A percentile compares a stretch with the other conserved stretches of the same genome.
phyloP scores from a whole-genome alignment of 1,284 basidiomycete genomes.

The Trichosporon faecale region DNA sequence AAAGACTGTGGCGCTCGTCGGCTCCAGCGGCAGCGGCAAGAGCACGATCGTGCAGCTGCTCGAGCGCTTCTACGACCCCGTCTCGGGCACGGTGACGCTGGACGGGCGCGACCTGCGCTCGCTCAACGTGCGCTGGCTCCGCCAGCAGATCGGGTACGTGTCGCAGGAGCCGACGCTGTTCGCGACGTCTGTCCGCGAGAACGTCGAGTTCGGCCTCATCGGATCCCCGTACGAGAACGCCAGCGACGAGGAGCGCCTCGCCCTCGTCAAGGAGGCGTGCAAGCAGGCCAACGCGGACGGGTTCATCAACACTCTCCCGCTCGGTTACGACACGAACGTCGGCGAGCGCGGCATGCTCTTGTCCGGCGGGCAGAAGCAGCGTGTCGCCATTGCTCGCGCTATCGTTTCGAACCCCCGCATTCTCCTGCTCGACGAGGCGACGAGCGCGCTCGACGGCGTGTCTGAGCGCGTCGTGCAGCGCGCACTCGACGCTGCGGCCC shows the following conservation, averaged over 20 bases:
- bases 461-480: slow-evolving; percentile 90
- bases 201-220: slow-evolving; percentile 87
- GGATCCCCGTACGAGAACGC: slow-evolving; percentile 66
- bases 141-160: slow-evolving; percentile 81
- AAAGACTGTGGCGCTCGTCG: slow-evolving; percentile 80
- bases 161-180: slow-evolving; percentile 87
- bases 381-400: slow-evolving; percentile 84
- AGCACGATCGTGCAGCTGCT: slow-evolving; percentile 69
- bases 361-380: slow-evolving; percentile 91
- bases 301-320: slow-evolving; percentile 78
- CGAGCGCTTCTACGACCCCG: slow-evolving; percentile 85
- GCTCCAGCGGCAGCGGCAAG: slow-evolving; percentile 86
- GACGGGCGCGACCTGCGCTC: slow-evolving; percentile 74
- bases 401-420: slow-evolving; percentile 79
- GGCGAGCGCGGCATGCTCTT: slow-evolving; percentile 89
- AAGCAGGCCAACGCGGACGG: slow-evolving; percentile 86
- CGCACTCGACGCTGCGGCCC: slow-evolving; percentile 84
- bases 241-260: slow-evolving; percentile 70
- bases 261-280: slow-evolving; percentile 80
- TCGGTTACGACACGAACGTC: slow-evolving; percentile 85
- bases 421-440: slow-evolving; percentile 59
- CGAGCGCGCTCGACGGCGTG: slow-evolving; percentile 83
- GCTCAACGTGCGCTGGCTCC: slow-evolving; percentile 82
- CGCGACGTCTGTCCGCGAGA: slow-evolving; percentile 69
- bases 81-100: slow-evolving; percentile 66